phyloP scores from a whole-genome alignment of 805 yeast species.

The Lachancea thermotolerans region DNA sequence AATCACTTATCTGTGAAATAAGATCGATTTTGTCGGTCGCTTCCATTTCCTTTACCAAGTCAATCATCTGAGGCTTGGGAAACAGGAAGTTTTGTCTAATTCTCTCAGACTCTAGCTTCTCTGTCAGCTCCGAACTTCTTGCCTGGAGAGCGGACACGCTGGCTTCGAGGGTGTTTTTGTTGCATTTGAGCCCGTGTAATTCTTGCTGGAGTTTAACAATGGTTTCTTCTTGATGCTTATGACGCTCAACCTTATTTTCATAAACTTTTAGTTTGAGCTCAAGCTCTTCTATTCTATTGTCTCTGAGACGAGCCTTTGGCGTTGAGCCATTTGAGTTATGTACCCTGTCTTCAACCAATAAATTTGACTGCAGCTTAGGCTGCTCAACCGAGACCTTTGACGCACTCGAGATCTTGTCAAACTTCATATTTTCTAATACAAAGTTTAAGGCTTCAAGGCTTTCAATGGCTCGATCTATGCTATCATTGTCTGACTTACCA shows the following conservation, averaged over 20 bases:
- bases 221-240: slow-evolving; percentile 23
- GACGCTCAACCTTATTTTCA: slow-evolving; percentile 37
- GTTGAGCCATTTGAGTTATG: neutral
- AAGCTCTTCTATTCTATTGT: slow-evolving; percentile 35
- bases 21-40: slow-evolving; percentile 33
- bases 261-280: slow-evolving; percentile 40
- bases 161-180: slow-evolving; percentile 14
- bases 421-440: neutral
- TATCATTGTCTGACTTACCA: neutral
- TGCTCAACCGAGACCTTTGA: neutral
- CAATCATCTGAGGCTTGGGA: slow-evolving; percentile 29
- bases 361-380: too few species aligned
- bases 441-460: neutral
- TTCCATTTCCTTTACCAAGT: slow-evolving; percentile 32
- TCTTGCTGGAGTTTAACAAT: slow-evolving; percentile 9
- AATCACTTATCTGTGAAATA: slow-evolving; percentile 39
- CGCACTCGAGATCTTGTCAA: neutral
- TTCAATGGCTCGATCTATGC: neutral
- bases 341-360: too few species aligned
- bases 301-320: slow-evolving; percentile 4
- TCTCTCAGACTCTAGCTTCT: slow-evolving; percentile 22
- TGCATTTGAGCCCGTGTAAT: slow-evolving; percentile 20
- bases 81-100: slow-evolving; percentile 22
- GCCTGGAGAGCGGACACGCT: slow-evolving; percentile 12
- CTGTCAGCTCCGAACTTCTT: slow-evolving; percentile 13